phyloP scores from a whole-genome alignment of 2,329 filamentous ascomycete species.

The Alternaria arbusti region DNA sequence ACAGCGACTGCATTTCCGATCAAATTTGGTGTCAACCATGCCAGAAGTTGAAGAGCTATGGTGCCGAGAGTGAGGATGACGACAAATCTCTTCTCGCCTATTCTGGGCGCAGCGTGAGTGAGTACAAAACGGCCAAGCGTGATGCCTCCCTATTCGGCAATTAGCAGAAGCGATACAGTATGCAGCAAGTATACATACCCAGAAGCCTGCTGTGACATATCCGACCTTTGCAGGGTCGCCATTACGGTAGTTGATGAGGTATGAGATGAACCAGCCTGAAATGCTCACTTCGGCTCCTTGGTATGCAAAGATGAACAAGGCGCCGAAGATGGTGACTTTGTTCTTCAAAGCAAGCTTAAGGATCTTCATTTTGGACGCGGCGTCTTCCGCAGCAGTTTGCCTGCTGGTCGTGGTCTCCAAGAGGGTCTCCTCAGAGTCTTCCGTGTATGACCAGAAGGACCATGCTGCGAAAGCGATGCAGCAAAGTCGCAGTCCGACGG shows the following conservation, averaged over 20 bases:
- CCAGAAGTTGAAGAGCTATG: constrained; percentile 73
- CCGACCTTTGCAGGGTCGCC: constrained; percentile 75
- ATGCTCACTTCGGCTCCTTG: constrained; percentile 85
- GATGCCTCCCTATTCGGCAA: constrained; percentile 67
- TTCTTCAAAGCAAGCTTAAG: constrained; percentile 60
- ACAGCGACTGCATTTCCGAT: constrained; percentile 58
- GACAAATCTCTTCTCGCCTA: constrained; percentile 76
- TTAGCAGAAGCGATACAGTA: constrained; percentile 8
- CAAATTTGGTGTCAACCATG: constrained; percentile 79
- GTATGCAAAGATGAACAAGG: constrained; percentile 84
- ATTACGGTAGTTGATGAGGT: constrained; percentile 74
- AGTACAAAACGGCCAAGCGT: constrained; percentile 77
- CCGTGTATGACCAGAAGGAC: constrained; percentile 74
- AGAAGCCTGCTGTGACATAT: constrained; percentile 76
- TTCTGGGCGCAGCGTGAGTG: constrained; percentile 66
- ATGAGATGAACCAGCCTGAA: constrained; percentile 86
- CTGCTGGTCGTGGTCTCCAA: constrained; percentile 54
- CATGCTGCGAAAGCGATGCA: constrained; percentile 67
- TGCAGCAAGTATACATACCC: constrained; percentile 54
- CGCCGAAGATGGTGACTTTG: constrained; percentile 72
- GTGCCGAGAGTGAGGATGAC: constrained; percentile 67
- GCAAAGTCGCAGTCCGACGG: constrained; percentile 63
- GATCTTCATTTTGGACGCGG: constrained; percentile 55
- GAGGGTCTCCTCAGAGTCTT: constrained; percentile 59
- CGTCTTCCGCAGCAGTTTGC: constrained; percentile 43